Evolutionary conservation across 176 grass and related monocot species (phyloP), one percentile per base, ranked within the genome.

Genomic region (Hsuehochloa calcarea): DNA sequence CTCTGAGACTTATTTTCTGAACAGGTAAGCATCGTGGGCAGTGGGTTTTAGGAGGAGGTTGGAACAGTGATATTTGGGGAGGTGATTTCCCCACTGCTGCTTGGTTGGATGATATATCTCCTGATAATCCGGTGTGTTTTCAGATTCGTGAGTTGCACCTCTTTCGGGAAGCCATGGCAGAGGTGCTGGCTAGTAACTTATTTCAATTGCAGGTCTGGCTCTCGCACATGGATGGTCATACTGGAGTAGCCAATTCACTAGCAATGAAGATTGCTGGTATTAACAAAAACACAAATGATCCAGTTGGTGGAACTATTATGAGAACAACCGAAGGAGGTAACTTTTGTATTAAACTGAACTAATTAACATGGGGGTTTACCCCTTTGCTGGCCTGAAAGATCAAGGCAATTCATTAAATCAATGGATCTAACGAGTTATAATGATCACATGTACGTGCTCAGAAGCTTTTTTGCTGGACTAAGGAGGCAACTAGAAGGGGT

Each of bases 51-150:
- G 96, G 91, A 50, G 90, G 91, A 25, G 93, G 93, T 49, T 99
- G 96, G 96, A 99, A 99, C 71, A 94, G 90, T 79, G 93, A 99
- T 89, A 26, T 86, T 17, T 96, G 89, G 93, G 86, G 84, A 23
- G 91, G 93, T 76, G 87, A 85, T 5, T 73, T 85, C 19, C 96
- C 96, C 55, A 37, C 68, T 71, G 72, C 89, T 90, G 88, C 91
- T 94, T 99, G 96, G 90, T 74, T 99, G 80, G 93, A 99, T 70
- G 66, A 83, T 41, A 88, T 99, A 80, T 87, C 91, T 84, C 90
- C 93, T 31, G 51, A 94, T 80, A 99, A 99, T 65, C 96, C 96
- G 45, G 96, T 99, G 43, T 26, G 91, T 92, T 45, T 68, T 86
- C 20, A 75, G 44, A 68, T 41, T 92, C 4, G 0, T 60, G 5